Evolutionary conservation across 139 green algal species (phyloP), one percentile per base, ranked within the genome.

Genomic region (Chlamydomonas incerta): DNA sequence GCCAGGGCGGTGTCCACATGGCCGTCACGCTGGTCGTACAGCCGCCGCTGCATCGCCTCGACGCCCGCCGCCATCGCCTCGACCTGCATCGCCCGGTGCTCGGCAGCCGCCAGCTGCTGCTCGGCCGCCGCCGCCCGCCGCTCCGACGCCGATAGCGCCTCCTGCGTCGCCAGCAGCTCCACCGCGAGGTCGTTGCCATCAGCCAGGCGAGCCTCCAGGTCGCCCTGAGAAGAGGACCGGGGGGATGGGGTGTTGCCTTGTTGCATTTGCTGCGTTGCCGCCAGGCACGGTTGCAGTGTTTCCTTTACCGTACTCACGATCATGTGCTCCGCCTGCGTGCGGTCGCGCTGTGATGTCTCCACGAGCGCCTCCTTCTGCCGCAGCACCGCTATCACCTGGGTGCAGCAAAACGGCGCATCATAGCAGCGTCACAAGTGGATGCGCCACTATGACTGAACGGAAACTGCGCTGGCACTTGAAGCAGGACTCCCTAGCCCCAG

Each of bases 171-270:
- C 20, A 37, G 2, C 3, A 75, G 47, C 47, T 85, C 79, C 31
- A 55, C 4, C 47, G 21, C 5, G 13, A 67, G 31, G 47, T 26
- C 23, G 65, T 68, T 57, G 24, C 79, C 31, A 2, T 46, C 55
- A 24, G 84, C 74, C 55, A 88, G 84, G 28, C 79, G 84, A 4
- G 55, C 17, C 74, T 88, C 84, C 21, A 88, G 74, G 34, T 80
- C n/a, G 0, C 33, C 74, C 74, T 85, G 72, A 2, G 26, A 58
- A 29, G 71, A 76, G 0, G 71, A 76, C 10, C n/a, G n/a, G n/a
- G n/a, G n/a, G n/a, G n/a, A n/a, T n/a, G n/a, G n/a, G n/a, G n/a
- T n/a, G n/a, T n/a, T n/a, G n/a, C n/a, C n/a, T n/a, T n/a, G n/a
- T n/a, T n/a, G n/a, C n/a, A n/a, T n/a, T n/a, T n/a, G n/a, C n/a